Conservation (phyloP, 2,329 filamentous ascomycete genomes). For the Tolypocladium ophioglossoides region DNA sequence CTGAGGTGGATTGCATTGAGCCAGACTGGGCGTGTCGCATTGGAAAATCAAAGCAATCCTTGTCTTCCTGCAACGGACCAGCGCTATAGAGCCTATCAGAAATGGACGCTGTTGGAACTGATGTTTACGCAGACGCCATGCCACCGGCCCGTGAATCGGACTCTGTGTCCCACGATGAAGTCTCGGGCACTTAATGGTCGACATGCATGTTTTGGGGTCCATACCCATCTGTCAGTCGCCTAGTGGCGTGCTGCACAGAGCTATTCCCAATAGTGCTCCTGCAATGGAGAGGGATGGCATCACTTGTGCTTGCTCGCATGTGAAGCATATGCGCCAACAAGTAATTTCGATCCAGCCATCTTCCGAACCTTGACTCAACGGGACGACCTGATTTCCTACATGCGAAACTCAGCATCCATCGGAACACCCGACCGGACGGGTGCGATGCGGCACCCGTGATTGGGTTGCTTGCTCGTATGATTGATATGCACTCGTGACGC, state of each 20-base stretch:
- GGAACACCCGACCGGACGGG: not conserved
- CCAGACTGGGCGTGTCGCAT: not conserved
- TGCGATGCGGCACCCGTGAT: not conserved
- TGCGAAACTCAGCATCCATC: not conserved
- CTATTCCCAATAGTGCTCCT: not conserved
- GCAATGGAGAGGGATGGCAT: not conserved
- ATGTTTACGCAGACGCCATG: not conserved
- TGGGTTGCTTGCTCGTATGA: not conserved
- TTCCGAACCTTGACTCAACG: not conserved
- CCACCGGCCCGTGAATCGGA: not conserved
- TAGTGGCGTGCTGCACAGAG: not conserved
- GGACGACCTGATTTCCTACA: not conserved
- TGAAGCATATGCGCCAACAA: not conserved
- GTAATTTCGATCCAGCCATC: not conserved
- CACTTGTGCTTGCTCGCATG: not conserved
- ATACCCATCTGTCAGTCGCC: not conserved
- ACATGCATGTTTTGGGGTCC: not conserved
- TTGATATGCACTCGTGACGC: not conserved
- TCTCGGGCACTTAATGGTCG: not conserved
- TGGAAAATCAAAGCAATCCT: not conserved
- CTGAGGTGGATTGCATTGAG: not conserved
- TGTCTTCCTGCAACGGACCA: not conserved
- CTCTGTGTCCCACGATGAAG: not conserved
- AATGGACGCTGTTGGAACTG: not conserved
- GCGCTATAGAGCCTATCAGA: not conserved